Base-by-base conservation (phyloP, 1,284 basidiomycete species). In the Sutorius eximius region DNA sequence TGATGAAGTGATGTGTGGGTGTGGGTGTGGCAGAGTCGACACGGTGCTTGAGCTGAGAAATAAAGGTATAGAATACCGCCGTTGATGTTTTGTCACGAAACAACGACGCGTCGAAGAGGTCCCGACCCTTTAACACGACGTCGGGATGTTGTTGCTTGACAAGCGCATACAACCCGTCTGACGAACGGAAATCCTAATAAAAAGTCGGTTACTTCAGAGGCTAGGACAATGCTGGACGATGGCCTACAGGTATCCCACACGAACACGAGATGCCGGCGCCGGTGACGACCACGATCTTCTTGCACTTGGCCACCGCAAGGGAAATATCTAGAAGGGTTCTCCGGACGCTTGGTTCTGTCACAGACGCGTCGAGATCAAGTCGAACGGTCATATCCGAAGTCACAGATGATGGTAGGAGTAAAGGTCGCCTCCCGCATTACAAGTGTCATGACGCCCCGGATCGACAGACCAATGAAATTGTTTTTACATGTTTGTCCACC, bases 261-360 rank as follows among this genome's bases (percentile, higher is more conserved):
- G 90, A 92, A 70, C 93, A 96, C 32, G 92, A 95, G 55, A 96
- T 95, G 42, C 94, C 94, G 8, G 94, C 94, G 18, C 94, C 94
- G 41, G 90, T 91, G 60, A 96, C 88, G 8, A 95, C 84, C 15
- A 96, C 81, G 56, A 94, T 88, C 73, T 83, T 87, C 75, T 87
- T 93, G 71, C 84, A 83, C 73, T 90, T 94, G 16, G 87, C 87
- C 36, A 96, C 86, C 7, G 85, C 77, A 3, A 84, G 76, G 11
- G 91, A 92, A 40, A 95, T 71, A 51, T 85, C 85, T 7, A 79
- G 70, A 3, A 95, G 79, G 12, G 83, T 62, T 42, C 83, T 79
- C 46, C 86, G 74, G 5, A 79, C 76, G 36, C 78, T 73, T n/a
- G 77, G 61, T 64, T 88, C 82, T 29, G 73, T 65, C 24, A 72